These are phyloP conservation scores for Russula earlei DNA, from an alignment of 768 basidiomycete genomes.

Conservation along the genomic window DNA sequence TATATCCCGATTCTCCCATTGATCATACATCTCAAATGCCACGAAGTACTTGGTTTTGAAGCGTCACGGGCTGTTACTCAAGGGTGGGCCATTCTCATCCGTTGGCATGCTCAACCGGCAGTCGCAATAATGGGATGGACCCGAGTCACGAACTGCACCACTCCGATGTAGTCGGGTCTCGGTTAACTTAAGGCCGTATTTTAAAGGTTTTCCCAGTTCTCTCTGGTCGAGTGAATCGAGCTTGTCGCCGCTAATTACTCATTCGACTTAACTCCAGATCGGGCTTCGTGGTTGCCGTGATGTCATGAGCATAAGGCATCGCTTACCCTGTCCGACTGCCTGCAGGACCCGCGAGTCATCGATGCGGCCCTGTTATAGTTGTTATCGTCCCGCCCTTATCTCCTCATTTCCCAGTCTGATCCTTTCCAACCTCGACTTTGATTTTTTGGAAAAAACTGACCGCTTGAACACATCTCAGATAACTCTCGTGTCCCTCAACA, in stretches of 20 bases:
- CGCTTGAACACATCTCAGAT: neutral
- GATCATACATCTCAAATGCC: neutral
- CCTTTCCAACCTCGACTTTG: neutral
- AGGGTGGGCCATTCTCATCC: neutral
- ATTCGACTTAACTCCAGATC: conserved; percentile 1
- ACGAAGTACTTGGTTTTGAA: neutral
- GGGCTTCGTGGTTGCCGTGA: conserved; percentile 1
- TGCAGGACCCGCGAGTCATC: neutral
- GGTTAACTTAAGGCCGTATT: neutral
- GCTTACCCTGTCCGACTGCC: neutral
- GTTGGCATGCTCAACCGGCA: neutral
- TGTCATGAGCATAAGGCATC: neutral
- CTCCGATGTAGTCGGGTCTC: conserved; percentile 7
- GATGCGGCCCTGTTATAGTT: neutral
- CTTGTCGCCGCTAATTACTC: neutral
- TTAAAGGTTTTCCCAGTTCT: neutral
- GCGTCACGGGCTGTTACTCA: neutral
- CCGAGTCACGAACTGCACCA: neutral
- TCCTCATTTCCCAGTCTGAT: neutral
- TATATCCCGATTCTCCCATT: neutral
- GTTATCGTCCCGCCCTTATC: neutral
- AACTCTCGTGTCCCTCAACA: neutral
- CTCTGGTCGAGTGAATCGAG: neutral
- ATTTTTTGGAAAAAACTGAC: neutral
- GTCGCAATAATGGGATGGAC: neutral